Base-by-base conservation (phyloP, 768 basidiomycete genomes). In the Megacollybia marginata region DNA sequence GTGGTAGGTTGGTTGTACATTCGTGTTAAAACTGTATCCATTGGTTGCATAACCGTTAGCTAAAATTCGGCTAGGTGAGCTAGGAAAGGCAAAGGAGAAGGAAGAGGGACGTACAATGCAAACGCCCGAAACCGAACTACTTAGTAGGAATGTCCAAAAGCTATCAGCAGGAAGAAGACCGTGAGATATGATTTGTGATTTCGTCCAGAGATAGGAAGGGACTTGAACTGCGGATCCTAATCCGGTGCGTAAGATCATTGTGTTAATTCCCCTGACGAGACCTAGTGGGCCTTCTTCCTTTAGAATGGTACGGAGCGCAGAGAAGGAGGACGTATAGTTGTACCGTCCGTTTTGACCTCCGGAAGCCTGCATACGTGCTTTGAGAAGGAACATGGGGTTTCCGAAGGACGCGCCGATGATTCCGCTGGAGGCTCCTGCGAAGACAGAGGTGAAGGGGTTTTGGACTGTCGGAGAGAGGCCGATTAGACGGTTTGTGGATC, bases 171-270 rank as follows among this genome's bases (percentile, higher is more conserved):
- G 79, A 36, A 88, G 66, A 50, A 90, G 78, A 3, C 83, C 83
- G 51, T 78, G 71, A 36, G 74, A 71, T 6, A 86, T 78, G 42
- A 99, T 68, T 48, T 85, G 79, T 46, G 77, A 80, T 67, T 99
- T 99, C 28, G 92, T 89, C 65, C 88, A 88, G 56, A 91, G 94
- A 65, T 99, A 99, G 43, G 88, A 89, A 1, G 96, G 96, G 20
- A 99, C 67, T 80, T 99, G 96, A 6, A 94, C 91, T 38, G 90
- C 91, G 36, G 88, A 91, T 4, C 92, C 96, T 89, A 93, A 94
- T 0, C 90, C 85, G 10, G 96, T 98, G 49, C 96, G 77, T 48
- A 99, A 68, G 48, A 96, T 83, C 5, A 95, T 92, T 31, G 94
- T 91, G 58, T 94, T 93, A 32, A 97, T 85, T 31, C 96, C 95